phyloP scores from a whole-genome alignment of 306 rosid genomes.

The Rosa multiflora region DNA sequence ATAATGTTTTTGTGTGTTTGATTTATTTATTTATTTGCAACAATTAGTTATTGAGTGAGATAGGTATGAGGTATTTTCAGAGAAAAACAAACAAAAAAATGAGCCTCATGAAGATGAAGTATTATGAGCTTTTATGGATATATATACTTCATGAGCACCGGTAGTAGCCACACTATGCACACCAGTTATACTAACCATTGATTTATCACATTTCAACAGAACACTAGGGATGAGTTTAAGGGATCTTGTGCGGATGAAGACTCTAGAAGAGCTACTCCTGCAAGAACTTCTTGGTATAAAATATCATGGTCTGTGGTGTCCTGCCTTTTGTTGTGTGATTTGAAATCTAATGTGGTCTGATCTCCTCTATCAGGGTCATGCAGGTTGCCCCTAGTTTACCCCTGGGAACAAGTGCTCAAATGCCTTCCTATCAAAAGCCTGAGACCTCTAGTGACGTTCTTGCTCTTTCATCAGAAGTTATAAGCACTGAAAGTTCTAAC shows the following conservation, averaged over 20 bases:
- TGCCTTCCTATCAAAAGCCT: background rate
- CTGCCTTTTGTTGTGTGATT: constrained; percentile 16
- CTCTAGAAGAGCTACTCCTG: constrained; percentile 47
- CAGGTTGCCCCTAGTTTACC: constrained; percentile 7
- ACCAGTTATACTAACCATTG: constrained; percentile 1
- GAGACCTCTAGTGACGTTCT: background rate
- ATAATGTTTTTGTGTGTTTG: background rate
- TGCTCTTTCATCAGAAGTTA: background rate
- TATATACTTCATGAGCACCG: background rate
- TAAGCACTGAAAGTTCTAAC: background rate
- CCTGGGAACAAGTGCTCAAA: constrained; percentile 10
- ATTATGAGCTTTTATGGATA: background rate
- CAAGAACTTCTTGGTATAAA: constrained; percentile 70
- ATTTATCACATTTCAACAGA: constrained; percentile 42
- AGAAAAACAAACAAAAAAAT: background rate
- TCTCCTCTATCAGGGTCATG: constrained; percentile 20
- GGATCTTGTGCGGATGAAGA: constrained; percentile 64
- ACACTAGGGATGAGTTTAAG: constrained; percentile 32
- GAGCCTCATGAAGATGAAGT: background rate
- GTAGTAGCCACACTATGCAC: background rate
- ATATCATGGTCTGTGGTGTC: background rate
- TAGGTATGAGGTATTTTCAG: background rate
- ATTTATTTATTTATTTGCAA: background rate
- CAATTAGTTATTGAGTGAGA: background rate
- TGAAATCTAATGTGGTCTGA: constrained; percentile 16